Conservation (phyloP, 352 stramenopile genomes). For the Phytophthora pluvialis region DNA sequence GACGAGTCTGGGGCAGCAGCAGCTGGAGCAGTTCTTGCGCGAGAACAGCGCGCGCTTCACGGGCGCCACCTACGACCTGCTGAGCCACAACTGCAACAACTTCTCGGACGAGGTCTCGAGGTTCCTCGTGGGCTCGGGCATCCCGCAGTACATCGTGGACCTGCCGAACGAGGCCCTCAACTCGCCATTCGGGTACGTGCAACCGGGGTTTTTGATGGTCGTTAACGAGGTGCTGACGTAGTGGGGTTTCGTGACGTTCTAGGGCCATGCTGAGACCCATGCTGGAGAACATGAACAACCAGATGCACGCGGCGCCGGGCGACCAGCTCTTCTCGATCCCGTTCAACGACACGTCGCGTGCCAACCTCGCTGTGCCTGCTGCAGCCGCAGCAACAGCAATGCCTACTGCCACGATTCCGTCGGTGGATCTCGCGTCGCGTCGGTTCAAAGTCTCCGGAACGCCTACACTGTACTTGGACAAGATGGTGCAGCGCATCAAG, state of each 20-base stretch:
- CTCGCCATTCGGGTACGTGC: slow-evolving; percentile 86
- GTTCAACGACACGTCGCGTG: slow-evolving; percentile 69
- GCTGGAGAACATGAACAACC: slow-evolving; percentile 85
- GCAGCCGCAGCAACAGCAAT: not conserved
- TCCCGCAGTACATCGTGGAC: slow-evolving; percentile 92
- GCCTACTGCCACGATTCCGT: not conserved
- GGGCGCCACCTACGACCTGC: slow-evolving; percentile 92
- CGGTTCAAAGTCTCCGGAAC: slow-evolving; percentile 64
- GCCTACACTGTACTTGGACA: slow-evolving; percentile 55
- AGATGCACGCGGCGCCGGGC: slow-evolving; percentile 62
- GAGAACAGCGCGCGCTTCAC: slow-evolving; percentile 87
- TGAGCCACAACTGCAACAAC: slow-evolving; percentile 98
- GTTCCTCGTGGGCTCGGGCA: slow-evolving; percentile 88
- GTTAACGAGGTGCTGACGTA: slow-evolving; percentile 5
- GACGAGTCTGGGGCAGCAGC: slow-evolving; percentile 67
- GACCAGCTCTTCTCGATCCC: slow-evolving; percentile 70
- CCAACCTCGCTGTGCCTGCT: slow-evolving; percentile 19
- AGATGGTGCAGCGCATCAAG: slow-evolving; percentile 52
- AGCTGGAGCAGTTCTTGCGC: slow-evolving; percentile 89
- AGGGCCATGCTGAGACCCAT: slow-evolving; percentile 83
- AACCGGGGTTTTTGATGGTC: not conserved
- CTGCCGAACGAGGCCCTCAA: slow-evolving; percentile 89
- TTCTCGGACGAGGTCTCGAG: slow-evolving; percentile 93
- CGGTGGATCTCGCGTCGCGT: slow-evolving; percentile 39
- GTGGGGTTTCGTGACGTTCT: not conserved